phyloP scores from a whole-genome alignment of 352 stramenopile genomes.

The Phytophthora pisi region DNA sequence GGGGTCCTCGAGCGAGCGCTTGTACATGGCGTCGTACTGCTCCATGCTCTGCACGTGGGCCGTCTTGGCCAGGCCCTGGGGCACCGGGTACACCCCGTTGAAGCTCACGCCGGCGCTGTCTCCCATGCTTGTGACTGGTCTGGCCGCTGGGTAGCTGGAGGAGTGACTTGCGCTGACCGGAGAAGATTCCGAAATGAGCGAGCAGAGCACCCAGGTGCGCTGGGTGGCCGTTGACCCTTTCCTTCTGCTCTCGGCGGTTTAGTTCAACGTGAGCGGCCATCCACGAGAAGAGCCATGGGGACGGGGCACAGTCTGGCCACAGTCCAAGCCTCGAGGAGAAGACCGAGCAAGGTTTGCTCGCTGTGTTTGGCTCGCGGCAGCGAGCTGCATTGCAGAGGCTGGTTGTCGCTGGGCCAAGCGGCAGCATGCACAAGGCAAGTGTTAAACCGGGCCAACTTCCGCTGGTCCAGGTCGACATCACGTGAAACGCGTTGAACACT shows the following conservation, averaged over 20 bases:
- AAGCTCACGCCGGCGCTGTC: constrained; percentile 39
- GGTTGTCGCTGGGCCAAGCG: no score
- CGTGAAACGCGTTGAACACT: constrained; percentile 18
- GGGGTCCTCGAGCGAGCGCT: constrained; percentile 85
- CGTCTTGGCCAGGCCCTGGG: constrained; percentile 47
- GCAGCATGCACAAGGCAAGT: neutral
- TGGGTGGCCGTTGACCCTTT: neutral
- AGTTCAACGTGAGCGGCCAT: constrained; percentile 26
- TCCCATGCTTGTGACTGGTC: constrained; percentile 20
- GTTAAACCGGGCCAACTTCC: constrained; percentile 26
- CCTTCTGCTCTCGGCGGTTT: neutral
- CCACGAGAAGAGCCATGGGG: constrained; percentile 11
- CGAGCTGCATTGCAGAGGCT: no score
- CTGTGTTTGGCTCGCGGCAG: neutral
- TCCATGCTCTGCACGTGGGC: constrained; percentile 74
- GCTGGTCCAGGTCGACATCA: constrained; percentile 7
- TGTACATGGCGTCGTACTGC: constrained; percentile 86
- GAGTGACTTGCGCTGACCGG: constrained; percentile 7
- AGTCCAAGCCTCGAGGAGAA: neutral
- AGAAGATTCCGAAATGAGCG: constrained; percentile 28
- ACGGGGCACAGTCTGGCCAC: constrained; percentile 2
- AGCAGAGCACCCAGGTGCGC: neutral
- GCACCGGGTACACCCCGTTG: constrained; percentile 33
- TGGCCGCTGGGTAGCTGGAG: neutral
- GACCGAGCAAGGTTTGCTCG: neutral